Conservation (phyloP, 2,329 filamentous ascomycete genomes). For the Stagonosporopsis rhizophila region DNA sequence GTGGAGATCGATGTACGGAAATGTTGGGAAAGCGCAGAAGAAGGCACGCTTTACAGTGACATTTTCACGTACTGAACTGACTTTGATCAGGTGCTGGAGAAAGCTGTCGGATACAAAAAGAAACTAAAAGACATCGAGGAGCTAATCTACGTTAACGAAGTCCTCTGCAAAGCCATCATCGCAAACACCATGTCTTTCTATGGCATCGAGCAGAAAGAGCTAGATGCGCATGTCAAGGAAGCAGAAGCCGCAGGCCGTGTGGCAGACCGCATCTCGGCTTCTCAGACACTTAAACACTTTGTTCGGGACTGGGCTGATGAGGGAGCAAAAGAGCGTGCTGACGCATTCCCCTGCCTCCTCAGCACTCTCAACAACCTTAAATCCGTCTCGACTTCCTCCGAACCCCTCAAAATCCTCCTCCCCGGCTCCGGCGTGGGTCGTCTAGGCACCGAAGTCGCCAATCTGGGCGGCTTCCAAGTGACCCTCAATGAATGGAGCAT, state of each 20-base stretch:
- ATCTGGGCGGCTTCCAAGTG: conserved; percentile 57
- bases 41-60: conserved; percentile 12
- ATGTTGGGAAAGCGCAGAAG: conserved; percentile 33
- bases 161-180: conserved; percentile 57
- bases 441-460: conserved; percentile 60
- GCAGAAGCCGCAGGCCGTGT: conserved; percentile 42
- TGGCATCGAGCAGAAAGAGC: conserved; percentile 52
- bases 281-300: conserved; percentile 64
- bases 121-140: conserved; percentile 57
- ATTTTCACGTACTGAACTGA: too few species aligned
- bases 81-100: conserved; percentile 28
- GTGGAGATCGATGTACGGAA: conserved; percentile 34
- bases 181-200: conserved; percentile 57
- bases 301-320: conserved; percentile 64
- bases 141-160: conserved; percentile 55
- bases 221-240: conserved; percentile 54
- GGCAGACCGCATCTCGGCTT: conserved; percentile 58
- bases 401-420: conserved; percentile 53
- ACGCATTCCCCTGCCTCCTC: conserved; percentile 48
- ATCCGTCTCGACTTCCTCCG: fast-evolving
- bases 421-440: conserved; percentile 63
- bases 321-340: conserved; percentile 56
- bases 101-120: conserved; percentile 28
- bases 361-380: conserved; percentile 26
- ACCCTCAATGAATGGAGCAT: conserved; percentile 66